Conservation (phyloP, 306 rosid genomes). For the Prunus salicina region DNA sequence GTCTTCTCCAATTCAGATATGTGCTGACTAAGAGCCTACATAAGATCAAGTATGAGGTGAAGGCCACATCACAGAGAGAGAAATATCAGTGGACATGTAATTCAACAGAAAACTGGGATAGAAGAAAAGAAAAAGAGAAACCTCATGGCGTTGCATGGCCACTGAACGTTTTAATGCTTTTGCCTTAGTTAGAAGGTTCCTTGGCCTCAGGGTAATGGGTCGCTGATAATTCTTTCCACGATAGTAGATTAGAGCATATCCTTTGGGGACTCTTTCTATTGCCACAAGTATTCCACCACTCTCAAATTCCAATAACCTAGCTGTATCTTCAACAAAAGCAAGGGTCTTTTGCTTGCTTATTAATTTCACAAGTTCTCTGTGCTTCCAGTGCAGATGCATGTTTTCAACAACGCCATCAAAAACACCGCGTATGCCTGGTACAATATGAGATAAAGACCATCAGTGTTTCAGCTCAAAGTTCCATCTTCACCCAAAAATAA, state of each 20-base stretch:
- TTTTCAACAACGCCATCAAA: slow-evolving; percentile 88
- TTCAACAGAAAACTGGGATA: neutral
- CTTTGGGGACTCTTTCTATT: slow-evolving; percentile 87
- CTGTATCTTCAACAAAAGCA: slow-evolving; percentile 85
- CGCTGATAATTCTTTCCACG: slow-evolving; percentile 94
- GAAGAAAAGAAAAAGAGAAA: slow-evolving; percentile 18
- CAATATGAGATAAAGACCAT: slow-evolving; percentile 25
- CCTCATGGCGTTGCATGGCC: slow-evolving; percentile 96
- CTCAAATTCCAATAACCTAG: slow-evolving; percentile 77
- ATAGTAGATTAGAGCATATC: slow-evolving; percentile 77
- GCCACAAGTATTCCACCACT: slow-evolving; percentile 93
- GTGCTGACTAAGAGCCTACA: slow-evolving; percentile 95
- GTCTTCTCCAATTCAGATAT: slow-evolving; percentile 61
- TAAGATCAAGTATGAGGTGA: slow-evolving; percentile 28
- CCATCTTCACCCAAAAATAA: slow-evolving; percentile 18
- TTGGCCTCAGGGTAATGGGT: slow-evolving; percentile 69
- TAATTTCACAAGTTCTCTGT: slow-evolving; percentile 91
- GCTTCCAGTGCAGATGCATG: slow-evolving; percentile 97
- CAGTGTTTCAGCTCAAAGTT: slow-evolving; percentile 20
- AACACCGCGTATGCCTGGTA: slow-evolving; percentile 81
- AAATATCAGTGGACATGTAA: neutral
- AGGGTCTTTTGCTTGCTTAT: slow-evolving; percentile 82
- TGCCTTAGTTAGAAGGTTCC: slow-evolving; percentile 89
- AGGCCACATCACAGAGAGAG: slow-evolving; percentile 4
- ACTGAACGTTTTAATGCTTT: slow-evolving; percentile 79